These are phyloP conservation scores for Inosperma sp. DNA, from an alignment of 768 basidiomycete genomes.

Conservation along the genomic window DNA sequence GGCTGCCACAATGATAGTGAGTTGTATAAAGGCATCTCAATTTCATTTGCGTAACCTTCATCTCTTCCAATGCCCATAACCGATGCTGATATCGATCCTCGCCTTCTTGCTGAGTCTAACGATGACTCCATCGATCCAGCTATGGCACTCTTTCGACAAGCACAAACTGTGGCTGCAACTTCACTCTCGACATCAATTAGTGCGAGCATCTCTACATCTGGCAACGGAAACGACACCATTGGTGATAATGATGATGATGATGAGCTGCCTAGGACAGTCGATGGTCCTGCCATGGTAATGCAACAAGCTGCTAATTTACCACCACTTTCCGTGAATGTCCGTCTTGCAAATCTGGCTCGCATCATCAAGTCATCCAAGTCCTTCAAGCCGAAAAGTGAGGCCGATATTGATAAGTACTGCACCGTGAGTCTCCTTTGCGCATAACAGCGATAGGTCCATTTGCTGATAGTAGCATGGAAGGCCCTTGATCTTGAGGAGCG, in stretches of 20 bases:
- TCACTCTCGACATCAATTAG: neutral
- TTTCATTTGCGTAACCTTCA: neutral
- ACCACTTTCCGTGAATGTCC: neutral
- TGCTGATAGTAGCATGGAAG: neutral
- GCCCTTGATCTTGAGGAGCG: neutral
- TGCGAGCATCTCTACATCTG: neutral
- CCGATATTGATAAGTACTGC: neutral
- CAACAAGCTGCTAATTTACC: neutral
- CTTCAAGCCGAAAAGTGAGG: neutral
- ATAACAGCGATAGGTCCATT: neutral
- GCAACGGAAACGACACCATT: too few relatives aligned
- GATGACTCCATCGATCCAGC: too few relatives aligned
- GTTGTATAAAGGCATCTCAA: too few relatives aligned
- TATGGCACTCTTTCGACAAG: neutral
- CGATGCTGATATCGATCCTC: neutral
- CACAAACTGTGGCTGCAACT: neutral
- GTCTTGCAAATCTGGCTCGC: neutral
- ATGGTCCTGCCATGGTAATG: neutral
- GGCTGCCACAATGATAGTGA: too few relatives aligned
- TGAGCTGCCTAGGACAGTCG: neutral
- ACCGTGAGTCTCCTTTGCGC: neutral
- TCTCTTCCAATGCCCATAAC: neutral
- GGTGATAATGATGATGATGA: neutral
- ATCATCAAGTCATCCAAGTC: neutral
- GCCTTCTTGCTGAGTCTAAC: too few relatives aligned